A percentile compares a stretch with the other conserved stretches of the same genome.
Evolutionary conservation across 1,284 basidiomycete species (phyloP).

Genomic region (Puccinia triticina): DNA sequence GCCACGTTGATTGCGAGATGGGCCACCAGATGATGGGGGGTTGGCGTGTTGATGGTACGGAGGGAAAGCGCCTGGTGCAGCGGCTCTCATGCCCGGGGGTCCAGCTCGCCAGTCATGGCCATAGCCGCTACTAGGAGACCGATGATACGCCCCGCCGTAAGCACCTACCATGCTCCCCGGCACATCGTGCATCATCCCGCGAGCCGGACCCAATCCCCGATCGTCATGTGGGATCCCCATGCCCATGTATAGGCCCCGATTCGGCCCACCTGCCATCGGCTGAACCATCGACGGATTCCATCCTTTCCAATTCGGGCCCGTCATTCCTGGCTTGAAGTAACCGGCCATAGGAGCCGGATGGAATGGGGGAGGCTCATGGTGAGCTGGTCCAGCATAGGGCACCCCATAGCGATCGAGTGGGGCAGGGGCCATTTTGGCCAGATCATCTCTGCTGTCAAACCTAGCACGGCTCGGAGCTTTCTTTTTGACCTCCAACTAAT

Average conservation of each 20-base stretch:
- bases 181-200: slow-evolving; percentile 37
- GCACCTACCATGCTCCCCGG: slow-evolving; percentile 22
- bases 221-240: slow-evolving; percentile 61
- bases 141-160: slow-evolving; percentile 25
- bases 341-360: slow-evolving; percentile 59
- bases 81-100: slow-evolving; percentile 35
- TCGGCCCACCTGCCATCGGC: slow-evolving; percentile 42
- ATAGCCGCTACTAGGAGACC: slow-evolving; percentile 14
- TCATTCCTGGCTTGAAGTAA: slow-evolving; percentile 62
- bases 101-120: slow-evolving; percentile 37
- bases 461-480: slow-evolving; percentile 69
- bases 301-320: slow-evolving; percentile 56
- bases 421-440: slow-evolving; percentile 52
- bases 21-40: slow-evolving; percentile 26
- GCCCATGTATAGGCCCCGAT: slow-evolving; percentile 61
- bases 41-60: slow-evolving; percentile 33
- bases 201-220: slow-evolving; percentile 24
- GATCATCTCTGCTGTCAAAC: slow-evolving; percentile 62
- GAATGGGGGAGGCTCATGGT: slow-evolving; percentile 60
- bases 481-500: slow-evolving; percentile 89
- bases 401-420: slow-evolving; percentile 55
- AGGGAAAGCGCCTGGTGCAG: slow-evolving; percentile 25
- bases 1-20: slow-evolving; percentile 39
- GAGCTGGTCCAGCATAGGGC: slow-evolving; percentile 53
- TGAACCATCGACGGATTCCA: slow-evolving; percentile 74